Conservation (phyloP, 331 rosid species). For the Spiraea crenata region DNA sequence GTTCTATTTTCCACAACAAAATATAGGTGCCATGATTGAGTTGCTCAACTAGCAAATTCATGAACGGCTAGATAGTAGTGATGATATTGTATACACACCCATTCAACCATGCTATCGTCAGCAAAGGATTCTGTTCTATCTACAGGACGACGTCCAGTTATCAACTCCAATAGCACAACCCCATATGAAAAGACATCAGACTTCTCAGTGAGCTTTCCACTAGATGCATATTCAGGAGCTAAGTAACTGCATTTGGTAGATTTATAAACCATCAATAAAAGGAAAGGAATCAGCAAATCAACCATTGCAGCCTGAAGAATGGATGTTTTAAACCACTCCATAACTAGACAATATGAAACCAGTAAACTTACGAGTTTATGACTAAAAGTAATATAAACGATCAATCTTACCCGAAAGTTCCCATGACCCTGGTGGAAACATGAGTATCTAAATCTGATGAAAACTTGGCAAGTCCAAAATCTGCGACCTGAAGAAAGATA, state of each 20-base stretch:
- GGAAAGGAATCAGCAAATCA: not conserved
- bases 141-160: conserved; percentile 44
- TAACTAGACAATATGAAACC: not conserved
- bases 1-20: not conserved
- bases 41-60: not conserved
- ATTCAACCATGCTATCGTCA: conserved; percentile 50
- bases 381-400: not conserved
- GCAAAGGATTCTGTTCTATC: conserved; percentile 28
- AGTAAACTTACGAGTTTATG: not conserved
- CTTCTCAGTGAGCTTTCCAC: conserved; percentile 50
- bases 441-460: conserved; percentile 44
- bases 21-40: not conserved
- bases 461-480: conserved; percentile 55
- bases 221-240: conserved; percentile 52
- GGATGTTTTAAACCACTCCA: not conserved
- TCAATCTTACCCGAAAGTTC: conserved; percentile 49
- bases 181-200: conserved; percentile 57
- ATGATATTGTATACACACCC: conserved; percentile 33
- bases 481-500: conserved; percentile 43
- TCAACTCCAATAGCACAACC: conserved; percentile 60
- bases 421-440: conserved; percentile 57
- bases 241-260: conserved; percentile 35
- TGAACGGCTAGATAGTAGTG: not conserved
- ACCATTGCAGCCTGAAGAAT: not conserved
- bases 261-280: not conserved